Base-by-base conservation (phyloP, 2,329 filamentous ascomycete species). In the Paraphoma chrysanthemicola region DNA sequence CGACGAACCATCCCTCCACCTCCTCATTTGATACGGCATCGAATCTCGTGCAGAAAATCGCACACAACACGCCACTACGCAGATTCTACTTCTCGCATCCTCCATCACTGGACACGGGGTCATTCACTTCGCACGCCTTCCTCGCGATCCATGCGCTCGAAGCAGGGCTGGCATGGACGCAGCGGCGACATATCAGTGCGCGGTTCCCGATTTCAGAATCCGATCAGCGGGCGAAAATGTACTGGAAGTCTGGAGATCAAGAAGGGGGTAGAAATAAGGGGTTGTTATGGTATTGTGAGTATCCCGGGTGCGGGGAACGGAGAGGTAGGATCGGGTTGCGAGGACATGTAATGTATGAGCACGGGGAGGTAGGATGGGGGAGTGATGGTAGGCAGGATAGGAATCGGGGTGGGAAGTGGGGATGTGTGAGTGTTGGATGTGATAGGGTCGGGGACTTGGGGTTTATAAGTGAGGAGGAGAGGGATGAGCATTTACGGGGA, bases 101-200 rank as follows among this genome's bases (percentile, higher is more conserved):
- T 14, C 14, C 33, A 10, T 14, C 33, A 6, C 33, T 14, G 10
- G 14, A 36, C 33, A 36, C 33, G 10, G 38, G 10, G 30, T 43
- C 18, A 28, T 11, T 4, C 12, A 29, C 14, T 47, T 47, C 36
- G 12, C 36, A 8, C 51, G 43, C 23, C 33, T 43, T 12, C 29
- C 42, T 30, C 41, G 44, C 53, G 48, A 51, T 41, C 29, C 51
- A 9, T 38, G 39, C n/a, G 11, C 42, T 56, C 31, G 33, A 49
- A 44, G 44, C 38, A 17, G 46, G 47, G 11, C 44, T 46, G 2
- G 10, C 44, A 6, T 31, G 44, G 18, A 31, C 18, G 18, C 18
- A 29, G 18, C 44, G 44, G 2, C 41, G 41, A 11, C n/a, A 43
- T 17, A n/a, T 9, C n/a, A 3, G n/a, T 17, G 10, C 10, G 10